Base-by-base conservation (phyloP, 352 stramenopile species). In the Globisporangium yorkense region DNA sequence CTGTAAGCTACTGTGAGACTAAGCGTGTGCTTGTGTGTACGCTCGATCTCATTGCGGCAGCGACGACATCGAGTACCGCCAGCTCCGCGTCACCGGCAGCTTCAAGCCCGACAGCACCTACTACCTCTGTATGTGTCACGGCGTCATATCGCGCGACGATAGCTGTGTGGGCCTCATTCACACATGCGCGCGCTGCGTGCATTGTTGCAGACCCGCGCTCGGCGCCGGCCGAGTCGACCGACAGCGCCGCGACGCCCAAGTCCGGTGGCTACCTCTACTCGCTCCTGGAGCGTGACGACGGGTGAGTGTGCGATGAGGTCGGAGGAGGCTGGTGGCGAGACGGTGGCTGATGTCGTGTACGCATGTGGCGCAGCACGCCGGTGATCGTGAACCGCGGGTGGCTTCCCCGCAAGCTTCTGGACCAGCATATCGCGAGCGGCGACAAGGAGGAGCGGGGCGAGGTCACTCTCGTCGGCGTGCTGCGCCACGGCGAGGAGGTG, bases 241-340 rank as follows among this genome's bases (percentile, higher is more conserved):
- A 95, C 65, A 87, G 71, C 20, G 80, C 91, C 35, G 83, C 79
- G 43, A 85, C 68, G n/a, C 75, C 86, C 13, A 91, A 90, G 46
- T 91, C 85, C 24, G 85, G 85, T 6, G 85, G 85, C 39, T 95
- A 93, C 67, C 77, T 95, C 52, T 95, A 95, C 67, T 89, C 82
- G 21, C 61, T 95, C 3, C 62, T 95, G 41, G 63, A 87, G 43
- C 81, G 85, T 47, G 70, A 85, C 1, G 71, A 87, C 51, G 81
- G 81, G 81, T 90, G 56, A 18, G 37, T 18, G 37, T 15, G n/a
- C n/a, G 18, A 21, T 8, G 2, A n/a, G 8, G 31, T 18, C n/a
- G 6, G 46, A 13, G 16, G 15, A 18, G 16, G 47, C 35, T 5
- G 12, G 27, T 50, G 13, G 37, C 13, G 3, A 51, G 7, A 15